Base-by-base conservation (phyloP, 164 flowering plant species). In the Tinospora cordifolia region DNA sequence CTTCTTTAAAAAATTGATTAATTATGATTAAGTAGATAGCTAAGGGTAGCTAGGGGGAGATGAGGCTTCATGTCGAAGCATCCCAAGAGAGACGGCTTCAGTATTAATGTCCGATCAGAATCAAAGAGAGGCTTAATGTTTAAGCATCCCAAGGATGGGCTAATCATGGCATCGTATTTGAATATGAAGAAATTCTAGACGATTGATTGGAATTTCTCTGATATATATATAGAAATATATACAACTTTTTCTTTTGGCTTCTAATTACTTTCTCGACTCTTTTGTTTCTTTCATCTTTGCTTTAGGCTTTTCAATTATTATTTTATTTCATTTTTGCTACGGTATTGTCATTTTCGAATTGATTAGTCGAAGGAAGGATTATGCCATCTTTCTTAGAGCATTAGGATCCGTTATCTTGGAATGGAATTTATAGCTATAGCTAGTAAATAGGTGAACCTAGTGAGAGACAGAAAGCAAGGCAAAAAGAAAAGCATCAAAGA, bases 181-280 rank as follows among this genome's bases (percentile, higher is more conserved):
- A 54, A 54, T 54, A 54, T 54, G 60, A 54, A 54, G 60, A 54
- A 54, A 54, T 54, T 54, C 60, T 54, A 54, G 24, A 54, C n/a
- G 22, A 54, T 54, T 54, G 60, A 21, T 3, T 30, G 36, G 36
- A 30, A 51, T 17, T 51, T 51, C 22, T 51, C 21, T 51, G 17
- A 41, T 41, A 41, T 30, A 30, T 30, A 30, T 30, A 30, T n/a
- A n/a, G n/a, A n/a, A n/a, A n/a, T n/a, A n/a, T n/a, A n/a, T n/a
- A n/a, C n/a, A n/a, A n/a, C n/a, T n/a, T n/a, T n/a, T n/a, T n/a
- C 36, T 30, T 4, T 30, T 30, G 36, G n/a, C n/a, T 30, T 30
- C 4, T 30, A 1, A 2, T 30, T 30, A 30, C 36, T 30, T 30
- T 30, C 36, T 30, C 4, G 36, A 30, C 36, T 30, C 36, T 30